Evolutionary conservation across 345 rosid species (phyloP).

Genomic region (Arabis alpina): DNA sequence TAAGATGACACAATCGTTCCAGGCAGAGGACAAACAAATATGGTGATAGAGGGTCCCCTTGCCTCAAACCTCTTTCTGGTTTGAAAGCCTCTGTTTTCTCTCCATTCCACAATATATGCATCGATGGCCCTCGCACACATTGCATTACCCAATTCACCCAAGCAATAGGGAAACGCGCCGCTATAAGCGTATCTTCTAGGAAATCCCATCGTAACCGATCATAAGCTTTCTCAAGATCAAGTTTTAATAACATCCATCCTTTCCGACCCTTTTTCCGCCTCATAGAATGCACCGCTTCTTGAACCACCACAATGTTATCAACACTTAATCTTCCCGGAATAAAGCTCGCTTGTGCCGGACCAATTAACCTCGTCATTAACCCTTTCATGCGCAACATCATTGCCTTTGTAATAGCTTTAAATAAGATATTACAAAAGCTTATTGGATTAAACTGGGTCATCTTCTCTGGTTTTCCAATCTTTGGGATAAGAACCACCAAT

Average conservation of each 20-base stretch:
- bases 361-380: background rate
- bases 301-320: background rate
- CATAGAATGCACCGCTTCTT: background rate
- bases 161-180: no score
- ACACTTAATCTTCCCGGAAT: background rate
- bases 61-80: no score
- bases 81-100: no score
- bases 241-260: background rate
- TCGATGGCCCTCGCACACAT: no score
- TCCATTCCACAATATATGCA: no score
- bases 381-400: background rate
- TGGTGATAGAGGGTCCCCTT: no score
- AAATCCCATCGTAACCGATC: no score
- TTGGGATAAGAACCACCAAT: background rate
- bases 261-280: background rate
- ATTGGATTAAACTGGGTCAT: background rate
- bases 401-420: background rate
- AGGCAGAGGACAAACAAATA: no score
- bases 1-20: no score
- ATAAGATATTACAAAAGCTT: background rate
- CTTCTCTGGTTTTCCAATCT: background rate
- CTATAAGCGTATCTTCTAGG: no score
- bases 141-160: no score
- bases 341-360: background rate
- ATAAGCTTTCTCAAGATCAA: no score